Evolutionary conservation across 768 basidiomycete species (phyloP), one percentile per base, ranked within the genome.

Genomic region (Leccinum variicolor): DNA sequence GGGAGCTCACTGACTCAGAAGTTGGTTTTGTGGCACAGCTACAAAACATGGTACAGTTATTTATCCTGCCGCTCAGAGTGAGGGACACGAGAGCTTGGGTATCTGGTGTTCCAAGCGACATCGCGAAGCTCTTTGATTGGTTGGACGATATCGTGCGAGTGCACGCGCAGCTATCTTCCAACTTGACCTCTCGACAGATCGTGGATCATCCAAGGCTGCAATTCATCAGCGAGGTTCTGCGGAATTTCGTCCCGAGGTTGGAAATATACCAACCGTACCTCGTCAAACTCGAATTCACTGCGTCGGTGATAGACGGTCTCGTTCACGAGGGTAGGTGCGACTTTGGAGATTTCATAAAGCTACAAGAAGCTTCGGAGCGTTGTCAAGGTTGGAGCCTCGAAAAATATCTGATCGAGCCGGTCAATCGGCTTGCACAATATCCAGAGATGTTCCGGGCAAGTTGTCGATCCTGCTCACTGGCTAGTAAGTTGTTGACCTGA

Each of bases 231-330:
- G 81, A 83, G 11, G 72, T 77, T 0, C 72, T 95, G 28, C 76
- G 83, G 6, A 68, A 74, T 1, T 89, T 89, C 66, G 80, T 94
- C 14, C 75, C 82, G 2, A 80, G 78, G 47, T 73, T 94, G 31
- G 90, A 95, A 69, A 82, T 91, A 9, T 92, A 97, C 63, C 92
- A 94, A 69, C 89, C 92, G 19, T 96, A 94, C 71, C 74, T 96
- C 5, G 86, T 90, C 17, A 78, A 84, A 48, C 79, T 94, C 34
- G 86, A 86, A 47, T 77, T 78, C 34, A 82, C 87, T 0, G 79
- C 81, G 1, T 69, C 76, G 15, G 66, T 78, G 55, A 83, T 90
- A 43, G 79, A 82, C 49, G 66, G 72, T 19, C 73, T 87, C 61
- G 71, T 76, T 47, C 68, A 71, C 3, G 81, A 86, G 57, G 68